Conservation (phyloP, 208 protist species). For the Kentomonas sorsogonicus region DNA sequence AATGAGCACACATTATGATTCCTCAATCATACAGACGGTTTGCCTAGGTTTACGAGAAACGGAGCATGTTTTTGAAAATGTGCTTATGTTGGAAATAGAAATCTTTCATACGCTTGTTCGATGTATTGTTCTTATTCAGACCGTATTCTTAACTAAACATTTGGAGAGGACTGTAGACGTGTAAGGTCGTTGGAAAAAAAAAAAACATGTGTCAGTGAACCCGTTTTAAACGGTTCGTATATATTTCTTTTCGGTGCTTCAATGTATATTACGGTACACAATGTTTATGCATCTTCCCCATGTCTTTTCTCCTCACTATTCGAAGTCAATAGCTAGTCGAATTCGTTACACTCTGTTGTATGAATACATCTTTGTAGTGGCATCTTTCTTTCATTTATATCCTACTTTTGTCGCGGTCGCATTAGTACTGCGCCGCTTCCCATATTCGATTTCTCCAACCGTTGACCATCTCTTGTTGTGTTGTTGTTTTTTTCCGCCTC, state of each 20-base stretch:
- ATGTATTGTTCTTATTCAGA: no score
- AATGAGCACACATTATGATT: neutral
- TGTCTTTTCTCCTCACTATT: neutral
- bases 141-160: no score
- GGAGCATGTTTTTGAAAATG: no score
- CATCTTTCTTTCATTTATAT: slow-evolving; percentile 1
- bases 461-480: neutral
- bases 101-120: no score
- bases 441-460: no score
- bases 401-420: neutral
- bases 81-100: no score
- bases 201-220: neutral
- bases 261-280: neutral
- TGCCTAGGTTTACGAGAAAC: no score
- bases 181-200: no score
- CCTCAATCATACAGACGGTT: no score
- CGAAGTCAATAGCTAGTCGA: neutral
- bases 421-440: neutral
- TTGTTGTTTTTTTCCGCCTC: slow-evolving; percentile 5
- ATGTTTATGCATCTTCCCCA: neutral
- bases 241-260: neutral
- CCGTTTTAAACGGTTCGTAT: neutral
- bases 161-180: no score
- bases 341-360: neutral
- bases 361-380: neutral